Evolutionary conservation across 306 rosid genomes (phyloP).

Genomic region (Begonia fuchsioides): DNA sequence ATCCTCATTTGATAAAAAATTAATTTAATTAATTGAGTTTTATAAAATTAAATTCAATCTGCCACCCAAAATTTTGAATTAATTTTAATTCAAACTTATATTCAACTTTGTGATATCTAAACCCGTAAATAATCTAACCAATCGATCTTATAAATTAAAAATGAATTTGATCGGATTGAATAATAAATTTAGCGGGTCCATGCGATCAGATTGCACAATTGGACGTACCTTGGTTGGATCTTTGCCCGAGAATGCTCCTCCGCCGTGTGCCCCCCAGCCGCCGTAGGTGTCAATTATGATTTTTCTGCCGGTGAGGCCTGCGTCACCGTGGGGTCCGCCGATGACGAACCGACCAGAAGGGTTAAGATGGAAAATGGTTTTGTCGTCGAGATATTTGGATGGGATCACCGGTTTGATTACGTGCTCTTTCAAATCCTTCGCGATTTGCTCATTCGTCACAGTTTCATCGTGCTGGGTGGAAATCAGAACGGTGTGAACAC

Average conservation of each 20-base stretch:
- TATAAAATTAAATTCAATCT: too few species aligned
- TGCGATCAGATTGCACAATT: too few species aligned
- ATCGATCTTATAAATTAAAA: too few species aligned
- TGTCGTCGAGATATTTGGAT: conserved; percentile 55
- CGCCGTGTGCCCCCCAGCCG: conserved; percentile 88
- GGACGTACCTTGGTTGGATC: conserved; percentile 41
- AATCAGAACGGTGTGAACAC: conserved; percentile 71
- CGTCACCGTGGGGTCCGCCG: conserved; percentile 81
- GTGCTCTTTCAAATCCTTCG: conserved; percentile 53
- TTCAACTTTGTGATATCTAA: too few species aligned
- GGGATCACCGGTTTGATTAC: conserved; percentile 66
- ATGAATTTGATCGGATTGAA: too few species aligned
- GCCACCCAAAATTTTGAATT: too few species aligned
- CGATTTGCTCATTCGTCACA: conserved; percentile 50
- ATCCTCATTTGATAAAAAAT: too few species aligned
- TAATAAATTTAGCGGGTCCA: too few species aligned
- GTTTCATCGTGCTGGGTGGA: conserved; percentile 68
- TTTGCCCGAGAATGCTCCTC: conserved; percentile 78
- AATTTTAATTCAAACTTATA: too few species aligned
- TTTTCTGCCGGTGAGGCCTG: conserved; percentile 77
- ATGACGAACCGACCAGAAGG: conserved; percentile 75
- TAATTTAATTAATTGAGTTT: too few species aligned
- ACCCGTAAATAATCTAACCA: too few species aligned
- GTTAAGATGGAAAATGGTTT: conserved; percentile 62
- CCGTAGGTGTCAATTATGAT: conserved; percentile 71